Evolutionary conservation across 1,284 basidiomycete genomes (phyloP).

Genomic region (Moesziomyces globuligerus): DNA sequence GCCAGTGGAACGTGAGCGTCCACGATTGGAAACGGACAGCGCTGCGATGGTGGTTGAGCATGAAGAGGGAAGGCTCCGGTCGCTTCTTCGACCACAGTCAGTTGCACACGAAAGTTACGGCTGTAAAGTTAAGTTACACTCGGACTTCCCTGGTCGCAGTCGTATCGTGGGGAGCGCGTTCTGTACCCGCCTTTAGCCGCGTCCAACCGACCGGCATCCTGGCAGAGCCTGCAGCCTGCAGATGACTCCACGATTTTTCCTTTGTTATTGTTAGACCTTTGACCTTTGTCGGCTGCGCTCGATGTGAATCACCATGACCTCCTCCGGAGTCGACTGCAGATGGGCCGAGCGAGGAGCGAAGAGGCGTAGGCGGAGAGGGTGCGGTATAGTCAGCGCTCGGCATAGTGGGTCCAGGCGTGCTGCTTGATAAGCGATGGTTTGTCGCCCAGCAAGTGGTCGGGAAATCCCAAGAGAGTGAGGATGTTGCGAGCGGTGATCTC

Average conservation of each 20-base stretch:
- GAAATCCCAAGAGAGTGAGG: conserved; percentile 20
- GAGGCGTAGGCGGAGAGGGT: no score
- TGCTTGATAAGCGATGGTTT: conserved; percentile 1
- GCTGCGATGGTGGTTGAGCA: background rate
- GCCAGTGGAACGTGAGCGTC: background rate
- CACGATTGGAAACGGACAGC: no score
- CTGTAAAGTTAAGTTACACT: background rate
- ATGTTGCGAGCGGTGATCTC: conserved; percentile 26
- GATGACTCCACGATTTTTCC: no score
- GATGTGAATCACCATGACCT: no score
- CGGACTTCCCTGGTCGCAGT: background rate
- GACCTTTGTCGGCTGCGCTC: no score
- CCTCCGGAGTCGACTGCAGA: no score
- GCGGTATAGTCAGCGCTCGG: background rate
- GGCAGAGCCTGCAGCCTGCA: background rate
- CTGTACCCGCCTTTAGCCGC: background rate
- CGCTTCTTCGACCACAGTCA: no score
- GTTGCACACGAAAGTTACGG: no score
- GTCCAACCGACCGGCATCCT: background rate
- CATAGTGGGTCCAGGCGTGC: conserved; percentile 35
- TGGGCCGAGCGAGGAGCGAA: no score
- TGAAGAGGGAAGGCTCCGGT: background rate
- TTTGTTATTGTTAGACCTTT: no score
- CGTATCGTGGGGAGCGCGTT: background rate
- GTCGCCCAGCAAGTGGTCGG: conserved; percentile 13